A percentile compares a stretch with the other conserved stretches of the same genome.
Evolutionary conservation across 2,329 filamentous ascomycete genomes (phyloP).

Genomic region (Aspergillus brunneoviolaceus): DNA sequence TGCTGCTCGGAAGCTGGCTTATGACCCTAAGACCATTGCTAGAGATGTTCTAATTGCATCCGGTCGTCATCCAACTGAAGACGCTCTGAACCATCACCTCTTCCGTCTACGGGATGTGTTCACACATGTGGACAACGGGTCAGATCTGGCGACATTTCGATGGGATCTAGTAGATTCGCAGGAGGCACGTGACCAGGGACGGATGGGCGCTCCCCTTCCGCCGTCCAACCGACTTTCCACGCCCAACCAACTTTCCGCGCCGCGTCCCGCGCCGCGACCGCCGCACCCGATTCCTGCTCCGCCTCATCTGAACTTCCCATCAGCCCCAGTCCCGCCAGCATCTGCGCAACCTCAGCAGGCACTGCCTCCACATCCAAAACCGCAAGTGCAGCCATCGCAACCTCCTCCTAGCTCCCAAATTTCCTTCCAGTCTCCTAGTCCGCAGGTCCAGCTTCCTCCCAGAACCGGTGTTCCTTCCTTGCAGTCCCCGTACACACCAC

Average conservation of each 20-base stretch:
- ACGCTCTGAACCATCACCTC: conserved; percentile 60
- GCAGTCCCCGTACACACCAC: not conserved
- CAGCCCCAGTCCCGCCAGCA: conserved; percentile 3
- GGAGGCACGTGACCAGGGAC: conserved; percentile 14
- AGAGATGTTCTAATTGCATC: conserved; percentile 62
- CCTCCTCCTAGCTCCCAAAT: not conserved
- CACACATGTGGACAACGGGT: conserved; percentile 42
- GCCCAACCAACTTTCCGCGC: conserved; percentile 1
- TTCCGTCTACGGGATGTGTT: conserved; percentile 47
- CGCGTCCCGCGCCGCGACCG: conserved; percentile 6
- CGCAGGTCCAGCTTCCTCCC: not conserved
- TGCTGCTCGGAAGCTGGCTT: conserved; percentile 49
- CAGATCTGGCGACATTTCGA: conserved; percentile 58
- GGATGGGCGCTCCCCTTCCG: not conserved
- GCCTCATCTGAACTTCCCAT: not conserved
- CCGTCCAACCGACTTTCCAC: conserved; percentile 2
- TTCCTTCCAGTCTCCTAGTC: not conserved
- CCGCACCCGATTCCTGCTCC: not conserved
- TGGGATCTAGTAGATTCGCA: conserved; percentile 59
- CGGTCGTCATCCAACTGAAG: conserved; percentile 60
- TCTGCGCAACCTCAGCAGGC: not conserved
- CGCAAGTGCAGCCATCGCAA: not conserved
- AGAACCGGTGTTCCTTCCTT: not conserved
- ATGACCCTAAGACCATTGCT: conserved; percentile 63
- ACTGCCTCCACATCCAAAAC: not conserved